Base-by-base conservation (phyloP, 2,329 filamentous ascomycete species). In the Penicillium sp. region DNA sequence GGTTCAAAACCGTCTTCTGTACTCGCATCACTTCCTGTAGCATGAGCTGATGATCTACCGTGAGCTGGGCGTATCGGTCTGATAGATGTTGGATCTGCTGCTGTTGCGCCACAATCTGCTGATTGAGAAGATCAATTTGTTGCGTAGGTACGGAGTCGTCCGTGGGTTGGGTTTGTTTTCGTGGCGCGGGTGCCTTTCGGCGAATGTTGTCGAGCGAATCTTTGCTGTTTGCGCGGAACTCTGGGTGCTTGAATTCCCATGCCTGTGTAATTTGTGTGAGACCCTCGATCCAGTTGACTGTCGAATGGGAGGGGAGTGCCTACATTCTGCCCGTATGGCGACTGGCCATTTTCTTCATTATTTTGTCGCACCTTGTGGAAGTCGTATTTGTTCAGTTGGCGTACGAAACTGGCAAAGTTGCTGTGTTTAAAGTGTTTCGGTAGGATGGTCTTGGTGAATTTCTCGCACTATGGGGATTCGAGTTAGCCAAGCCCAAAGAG, bases 361-460 rank as follows among this genome's bases (percentile, higher is more conserved):
- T 93, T 90, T 70, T 89, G 90, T 64, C 94, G 86, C 63, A 97
- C 93, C 81, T 99, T 99, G 81, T 99, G 94, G 68, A 99, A 99
- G 73, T 96, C 93, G 75, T 96, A 97, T 74, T 97, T 97, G 80
- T 97, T 97, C 58, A 97, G 80, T 74, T 97, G 93, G 49, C 93
- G 89, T 58, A 97, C 93, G 73, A 97, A 97, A 77, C 92, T 96
- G 33, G 93, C 93, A 79, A 97, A 97, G 75, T 97, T 97, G 83
- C 91, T 96, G 78, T 97, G 94, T 77, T 99, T 99, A 82, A 99
- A 99, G 70, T 97, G 92, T 73, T 97, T 97, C 2, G 94, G 94
- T 17, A 99, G 85, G 68, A 99, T 96, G 39, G 90, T 89, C 75
- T 97, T 96, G 23, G 94, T 97, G 72, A 99, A 99, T 75, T 96